phyloP scores from a whole-genome alignment of 208 protist genomes.

The Leishmania turanica region DNA sequence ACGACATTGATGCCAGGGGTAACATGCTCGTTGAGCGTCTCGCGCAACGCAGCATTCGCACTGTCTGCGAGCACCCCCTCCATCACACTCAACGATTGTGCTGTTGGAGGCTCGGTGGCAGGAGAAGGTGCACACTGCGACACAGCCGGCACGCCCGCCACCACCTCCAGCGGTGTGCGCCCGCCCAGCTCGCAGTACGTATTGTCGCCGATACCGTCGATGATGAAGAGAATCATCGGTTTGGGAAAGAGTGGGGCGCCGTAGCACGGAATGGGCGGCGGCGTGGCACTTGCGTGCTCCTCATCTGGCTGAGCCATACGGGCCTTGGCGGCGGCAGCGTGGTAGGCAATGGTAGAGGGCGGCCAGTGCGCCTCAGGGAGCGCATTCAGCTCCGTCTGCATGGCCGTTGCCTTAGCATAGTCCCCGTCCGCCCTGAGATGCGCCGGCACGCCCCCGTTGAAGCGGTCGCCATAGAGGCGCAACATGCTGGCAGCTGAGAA shows the following conservation, averaged over 20 bases:
- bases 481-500: constrained; percentile 51
- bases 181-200: constrained; percentile 55
- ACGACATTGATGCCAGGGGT: constrained; percentile 57
- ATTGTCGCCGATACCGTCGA: constrained; percentile 76
- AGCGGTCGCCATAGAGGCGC: constrained; percentile 42
- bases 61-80: constrained; percentile 17
- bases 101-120: neutral
- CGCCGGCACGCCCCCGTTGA: constrained; percentile 41
- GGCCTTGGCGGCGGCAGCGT: neutral
- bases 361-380: constrained; percentile 32
- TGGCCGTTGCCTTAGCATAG: constrained; percentile 3
- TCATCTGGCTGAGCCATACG: neutral
- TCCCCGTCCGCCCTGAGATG: constrained; percentile 27
- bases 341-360: constrained; percentile 33
- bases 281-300: neutral
- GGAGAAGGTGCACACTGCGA: neutral
- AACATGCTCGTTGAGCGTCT: constrained; percentile 16
- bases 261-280: constrained; percentile 13
- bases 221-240: constrained; percentile 75
- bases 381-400: constrained; percentile 34
- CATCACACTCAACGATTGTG: constrained; percentile 1
- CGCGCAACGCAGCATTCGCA: constrained; percentile 9
- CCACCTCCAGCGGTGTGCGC: constrained; percentile 75
- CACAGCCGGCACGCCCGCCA: constrained; percentile 41
- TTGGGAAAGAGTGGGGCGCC: constrained; percentile 46